Evolutionary conservation across 208 protist genomes (phyloP).

Genomic region (Jaenimonas drosophilae): DNA sequence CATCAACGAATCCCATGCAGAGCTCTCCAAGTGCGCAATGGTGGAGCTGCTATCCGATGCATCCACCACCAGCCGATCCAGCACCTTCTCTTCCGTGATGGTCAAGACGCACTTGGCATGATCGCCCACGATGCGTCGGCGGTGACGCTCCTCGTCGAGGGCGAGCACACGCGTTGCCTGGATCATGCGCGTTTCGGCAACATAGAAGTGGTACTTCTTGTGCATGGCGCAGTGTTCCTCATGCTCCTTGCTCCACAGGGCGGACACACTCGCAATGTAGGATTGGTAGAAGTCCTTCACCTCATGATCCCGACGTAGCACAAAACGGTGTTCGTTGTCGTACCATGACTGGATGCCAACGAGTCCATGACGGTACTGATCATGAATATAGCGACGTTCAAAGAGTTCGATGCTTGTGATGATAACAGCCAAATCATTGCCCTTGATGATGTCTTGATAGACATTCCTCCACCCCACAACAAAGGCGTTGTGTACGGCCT

Average conservation of each 20-base stretch:
- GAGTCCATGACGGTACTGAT: conserved; percentile 37
- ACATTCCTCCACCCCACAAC: conserved; percentile 39
- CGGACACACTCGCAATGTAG: conserved; percentile 17
- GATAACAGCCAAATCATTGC: conserved; percentile 15
- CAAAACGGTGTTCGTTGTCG: conserved; percentile 1
- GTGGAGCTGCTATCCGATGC: not conserved
- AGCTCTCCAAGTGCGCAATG: conserved; percentile 3
- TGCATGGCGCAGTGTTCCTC: conserved; percentile 14
- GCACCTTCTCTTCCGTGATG: not conserved
- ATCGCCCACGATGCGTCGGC: conserved; percentile 10
- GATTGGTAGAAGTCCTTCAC: conserved; percentile 17
- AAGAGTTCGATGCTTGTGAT: conserved; percentile 47
- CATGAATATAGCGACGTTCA: conserved; percentile 35
- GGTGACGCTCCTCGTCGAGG: conserved; percentile 9
- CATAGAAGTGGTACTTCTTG: conserved; percentile 12
- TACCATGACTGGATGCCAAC: conserved; percentile 11
- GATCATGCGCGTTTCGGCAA: conserved; percentile 9
- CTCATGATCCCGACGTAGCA: conserved; percentile 5
- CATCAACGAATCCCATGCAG: conserved; percentile 1
- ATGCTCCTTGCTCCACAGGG: conserved; percentile 31
- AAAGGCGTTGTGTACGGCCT: conserved; percentile 21
- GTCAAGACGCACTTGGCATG: conserved; percentile 5
- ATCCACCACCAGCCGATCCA: conserved; percentile 2
- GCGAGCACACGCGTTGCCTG: conserved; percentile 5
- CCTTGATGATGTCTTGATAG: conserved; percentile 22